Conservation (phyloP, 495 filamentous ascomycete genomes). For the Pyrenula aspistea region DNA sequence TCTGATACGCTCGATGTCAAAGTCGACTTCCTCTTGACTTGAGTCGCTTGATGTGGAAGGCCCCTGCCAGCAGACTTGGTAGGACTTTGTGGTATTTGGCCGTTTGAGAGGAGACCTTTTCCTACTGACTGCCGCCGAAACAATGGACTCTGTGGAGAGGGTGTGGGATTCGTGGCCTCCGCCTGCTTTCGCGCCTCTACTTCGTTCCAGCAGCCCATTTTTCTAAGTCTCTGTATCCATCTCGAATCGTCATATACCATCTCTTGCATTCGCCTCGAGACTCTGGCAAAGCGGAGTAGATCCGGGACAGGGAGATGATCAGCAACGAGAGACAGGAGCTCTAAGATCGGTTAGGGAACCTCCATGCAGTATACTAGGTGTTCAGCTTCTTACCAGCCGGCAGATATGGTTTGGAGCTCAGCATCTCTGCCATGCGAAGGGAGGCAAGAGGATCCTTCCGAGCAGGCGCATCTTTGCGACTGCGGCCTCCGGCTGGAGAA, state of each 20-base stretch:
- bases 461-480: slow-evolving; percentile 11
- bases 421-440: slow-evolving; percentile 60
- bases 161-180: slow-evolving; percentile 57
- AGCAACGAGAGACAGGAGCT: slow-evolving; percentile 80
- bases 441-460: slow-evolving; percentile 56
- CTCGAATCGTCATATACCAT: slow-evolving; percentile 98
- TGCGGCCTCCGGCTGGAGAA: slow-evolving; percentile 26
- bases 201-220: slow-evolving; percentile 91
- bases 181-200: slow-evolving; percentile 65
- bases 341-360: slow-evolving; percentile 27
- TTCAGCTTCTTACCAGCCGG: slow-evolving; percentile 64
- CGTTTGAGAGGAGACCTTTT: slow-evolving; percentile 25
- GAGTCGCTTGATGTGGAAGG: slow-evolving; percentile 2
- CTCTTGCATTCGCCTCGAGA: slow-evolving; percentile 80
- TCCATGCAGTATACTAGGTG: too few species aligned
- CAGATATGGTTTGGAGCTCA: slow-evolving; percentile 61
- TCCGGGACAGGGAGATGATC: slow-evolving; percentile 79
- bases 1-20: slow-evolving; percentile 32
- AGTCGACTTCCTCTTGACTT: slow-evolving; percentile 5
- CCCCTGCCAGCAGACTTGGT: slow-evolving; percentile 8
- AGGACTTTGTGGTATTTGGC: slow-evolving; percentile 9
- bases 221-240: slow-evolving; percentile 75
- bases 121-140: slow-evolving; percentile 37
- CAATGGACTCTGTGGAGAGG: slow-evolving; percentile 34
- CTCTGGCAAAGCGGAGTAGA: slow-evolving; percentile 73